Base-by-base conservation (phyloP, 1,284 basidiomycete genomes). In the Entoloma clypeatum region DNA sequence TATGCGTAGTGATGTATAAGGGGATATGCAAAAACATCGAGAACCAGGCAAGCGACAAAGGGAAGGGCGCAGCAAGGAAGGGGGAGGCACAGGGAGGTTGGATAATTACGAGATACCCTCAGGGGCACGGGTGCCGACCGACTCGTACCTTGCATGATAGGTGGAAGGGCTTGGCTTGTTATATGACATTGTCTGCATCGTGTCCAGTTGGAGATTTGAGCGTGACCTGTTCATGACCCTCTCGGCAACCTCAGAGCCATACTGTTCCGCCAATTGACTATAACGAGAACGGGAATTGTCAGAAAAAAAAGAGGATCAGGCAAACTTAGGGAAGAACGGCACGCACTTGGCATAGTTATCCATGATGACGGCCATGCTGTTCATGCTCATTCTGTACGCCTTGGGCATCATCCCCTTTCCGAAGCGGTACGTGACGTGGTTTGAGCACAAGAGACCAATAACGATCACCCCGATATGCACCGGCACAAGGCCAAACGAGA, bases 401-500 rank as follows among this genome's bases (percentile, higher is more conserved):
- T 82, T 77, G 18, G 84, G 84, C 65, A 79, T 86, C 71, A 87
- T 75, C 26, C 83, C 83, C 64, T 87, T 87, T 14, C 82, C 83
- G 58, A 86, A 86, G 38, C 83, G 67, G 56, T 84, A 86, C 8
- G 83, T 86, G 53, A 87, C 74, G 50, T 86, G 81, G 58, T 85
- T 83, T 13, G 77, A 75, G 61, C 81, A 86, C 27, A 86, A 57
- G 41, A 84, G 57, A 17, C 67, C 72, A 3, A 69, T 62, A 29
- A 81, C 47, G 46, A 83, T 81, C 55, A 78, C 65, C 16, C 58
- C 56, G 23, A 85, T 56, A 39, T 84, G 80, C 11, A 70, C 50
- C 1, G 78, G 77, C 6, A 81, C 78, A 24, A 83, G 56, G 2
- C 67, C 56, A 54, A 85, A 85, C 13, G 74, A 61, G 22, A 67